Base-by-base conservation (phyloP, 805 yeast genomes). In the Kuraishia floccosa region DNA sequence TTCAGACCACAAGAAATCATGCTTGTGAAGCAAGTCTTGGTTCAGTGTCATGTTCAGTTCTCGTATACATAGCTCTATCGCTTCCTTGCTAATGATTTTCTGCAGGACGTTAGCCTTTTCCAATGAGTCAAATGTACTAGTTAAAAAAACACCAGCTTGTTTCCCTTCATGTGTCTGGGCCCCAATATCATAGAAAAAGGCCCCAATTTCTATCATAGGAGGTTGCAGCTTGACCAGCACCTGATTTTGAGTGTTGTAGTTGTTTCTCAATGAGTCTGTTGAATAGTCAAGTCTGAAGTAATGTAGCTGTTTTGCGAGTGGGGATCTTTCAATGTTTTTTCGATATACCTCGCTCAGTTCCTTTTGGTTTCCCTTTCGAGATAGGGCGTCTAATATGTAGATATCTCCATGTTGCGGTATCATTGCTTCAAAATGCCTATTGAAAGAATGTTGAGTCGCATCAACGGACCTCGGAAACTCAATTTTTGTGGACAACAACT, bases 371-470 rank as follows among this genome's bases (percentile, higher is more conserved):
- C 54, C 49, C 31, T 43, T 47, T 13, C 45, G 44, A n/a, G 68
- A 60, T 9, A 69, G 47, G 3, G 71, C 61, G 37, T 68, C 68
- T n/a, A 72, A 43, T 9, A 70, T 54, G 40, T 64, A 68, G 17
- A 70, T 54, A 30, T 62, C 67, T 14, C 73, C 69, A 46, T 58
- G 67, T 33, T 70, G 73, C 20, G 48, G 43, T n/a, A 54, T 50
- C 19, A 72, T 41, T 3, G 44, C 45, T 30, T 69, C 74, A 39
- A 71, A 67, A 41, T 70, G 76, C 24, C 66, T 53, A 15, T 51
- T 41, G 32, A 71, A 64, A 0, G 76, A 72, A 47, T 65, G 68
- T 32, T 61, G 67, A 2, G 73, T 61, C 1, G 75, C 70, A 35
- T 70, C 76, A 29, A 60, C 58, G 1, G 76, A 67, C 30, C 73